Percentiles rank a stretch among this genome's conserved stretches.
These are phyloP conservation scores for Aspergillus oerlinghausenensis DNA, from an alignment of 2,329 filamentous ascomycete species.

Conservation along the genomic window DNA sequence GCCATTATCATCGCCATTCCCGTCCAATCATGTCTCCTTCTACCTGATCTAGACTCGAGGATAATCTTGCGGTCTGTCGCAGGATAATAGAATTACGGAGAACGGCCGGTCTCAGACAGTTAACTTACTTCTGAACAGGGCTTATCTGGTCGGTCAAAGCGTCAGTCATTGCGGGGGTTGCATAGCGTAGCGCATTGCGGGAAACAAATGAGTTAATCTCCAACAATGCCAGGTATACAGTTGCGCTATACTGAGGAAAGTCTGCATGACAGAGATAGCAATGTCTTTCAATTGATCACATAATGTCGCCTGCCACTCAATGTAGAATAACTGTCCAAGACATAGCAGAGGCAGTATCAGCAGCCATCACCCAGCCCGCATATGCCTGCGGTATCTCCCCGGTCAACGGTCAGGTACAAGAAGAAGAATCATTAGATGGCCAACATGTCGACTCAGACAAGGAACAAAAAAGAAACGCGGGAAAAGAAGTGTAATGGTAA, in stretches of 20 bases:
- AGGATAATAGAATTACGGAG: not conserved
- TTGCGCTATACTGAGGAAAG: not conserved
- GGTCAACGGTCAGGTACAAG: not conserved
- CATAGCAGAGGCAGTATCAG: not conserved
- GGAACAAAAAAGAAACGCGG: not conserved
- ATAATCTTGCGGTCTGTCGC: not conserved
- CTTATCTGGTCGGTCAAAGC: not conserved
- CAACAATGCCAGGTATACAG: not conserved
- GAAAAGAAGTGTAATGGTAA: not conserved
- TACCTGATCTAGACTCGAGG: not conserved
- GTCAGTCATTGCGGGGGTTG: not conserved
- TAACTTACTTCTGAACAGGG: not conserved
- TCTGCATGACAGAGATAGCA: not conserved
- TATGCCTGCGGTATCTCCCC: not conserved
- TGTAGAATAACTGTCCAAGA: not conserved
- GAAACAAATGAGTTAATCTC: too few species aligned
- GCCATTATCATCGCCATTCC: not conserved
- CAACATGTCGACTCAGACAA: not conserved
- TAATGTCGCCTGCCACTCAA: not conserved
- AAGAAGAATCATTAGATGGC: not conserved
- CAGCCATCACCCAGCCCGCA: not conserved
- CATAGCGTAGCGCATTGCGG: too few species aligned
- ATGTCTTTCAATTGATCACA: not conserved
- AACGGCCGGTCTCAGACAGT: not conserved
- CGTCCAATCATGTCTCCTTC: not conserved